Conservation (phyloP, 768 basidiomycete species). For the Kwoniella sp. region DNA sequence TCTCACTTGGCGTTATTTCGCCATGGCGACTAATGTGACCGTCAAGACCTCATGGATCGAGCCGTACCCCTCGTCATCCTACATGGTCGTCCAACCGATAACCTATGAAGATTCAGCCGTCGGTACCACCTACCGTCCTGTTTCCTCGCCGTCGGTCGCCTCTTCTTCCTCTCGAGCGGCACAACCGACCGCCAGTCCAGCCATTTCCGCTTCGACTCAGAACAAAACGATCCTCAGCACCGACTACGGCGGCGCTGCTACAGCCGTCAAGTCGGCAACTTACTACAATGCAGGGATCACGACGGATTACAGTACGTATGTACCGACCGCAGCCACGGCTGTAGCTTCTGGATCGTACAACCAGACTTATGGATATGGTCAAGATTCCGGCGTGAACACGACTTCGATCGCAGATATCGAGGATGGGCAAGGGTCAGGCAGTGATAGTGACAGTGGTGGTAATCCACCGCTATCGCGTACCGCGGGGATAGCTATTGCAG, state of each 20-base stretch:
- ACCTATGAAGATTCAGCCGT: not conserved
- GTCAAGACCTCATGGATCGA: not conserved
- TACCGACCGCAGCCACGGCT: not conserved
- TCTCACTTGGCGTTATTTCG: not conserved
- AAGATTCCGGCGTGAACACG: not conserved
- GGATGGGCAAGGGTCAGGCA: not conserved
- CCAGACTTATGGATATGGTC: not conserved
- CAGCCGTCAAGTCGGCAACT: not conserved
- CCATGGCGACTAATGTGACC: not conserved
- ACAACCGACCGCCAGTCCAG: no score
- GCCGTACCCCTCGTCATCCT: not conserved
- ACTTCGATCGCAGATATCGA: not conserved
- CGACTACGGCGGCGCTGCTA: not conserved
- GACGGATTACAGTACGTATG: not conserved
- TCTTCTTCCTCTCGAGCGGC: no score
- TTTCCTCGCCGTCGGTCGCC: not conserved
- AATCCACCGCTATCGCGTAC: not conserved
- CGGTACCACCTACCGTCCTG: no score
- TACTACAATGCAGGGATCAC: not conserved
- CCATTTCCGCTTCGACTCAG: no score
- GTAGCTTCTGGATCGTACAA: not conserved
- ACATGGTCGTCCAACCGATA: not conserved
- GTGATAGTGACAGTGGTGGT: not conserved
- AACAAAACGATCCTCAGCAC: not conserved
- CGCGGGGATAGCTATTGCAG: slow-evolving; percentile 9